Percentiles rank a stretch among this genome's conserved stretches.
These are phyloP conservation scores for Pythium vanterpoolii DNA, from an alignment of 352 stramenopile genomes.

Conservation along the genomic window DNA sequence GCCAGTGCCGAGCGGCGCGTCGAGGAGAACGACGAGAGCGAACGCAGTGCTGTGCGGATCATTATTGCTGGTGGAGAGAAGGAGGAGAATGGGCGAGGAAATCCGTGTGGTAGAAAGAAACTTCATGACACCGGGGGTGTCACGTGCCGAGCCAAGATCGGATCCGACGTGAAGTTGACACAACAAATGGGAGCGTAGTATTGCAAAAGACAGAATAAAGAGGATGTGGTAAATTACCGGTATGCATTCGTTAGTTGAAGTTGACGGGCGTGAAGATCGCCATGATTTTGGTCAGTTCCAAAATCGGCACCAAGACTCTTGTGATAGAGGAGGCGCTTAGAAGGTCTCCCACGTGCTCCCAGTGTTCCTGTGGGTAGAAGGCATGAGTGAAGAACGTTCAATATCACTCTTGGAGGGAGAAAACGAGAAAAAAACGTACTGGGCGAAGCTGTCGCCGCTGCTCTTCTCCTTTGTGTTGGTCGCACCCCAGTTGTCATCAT, in stretches of 20 bases:
- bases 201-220: constrained; percentile 11
- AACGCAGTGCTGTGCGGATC: constrained; percentile 12
- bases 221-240: constrained; percentile 3
- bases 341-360: constrained; percentile 59
- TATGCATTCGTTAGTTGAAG: constrained; percentile 15
- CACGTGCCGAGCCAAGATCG: constrained; percentile 13
- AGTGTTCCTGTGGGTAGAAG: constrained; percentile 6
- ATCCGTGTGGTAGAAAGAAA: background rate
- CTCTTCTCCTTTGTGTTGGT: constrained; percentile 24
- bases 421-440: background rate
- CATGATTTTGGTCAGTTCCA: too few species aligned
- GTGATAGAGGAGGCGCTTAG: constrained; percentile 22
- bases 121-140: constrained; percentile 1
- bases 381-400: background rate
- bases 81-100: background rate
- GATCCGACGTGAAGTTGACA: constrained; percentile 20
- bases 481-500: constrained; percentile 29
- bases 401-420: background rate
- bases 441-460: constrained; percentile 29
- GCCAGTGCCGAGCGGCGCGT: constrained; percentile 11
- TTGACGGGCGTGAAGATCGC: background rate
- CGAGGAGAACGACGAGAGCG: constrained; percentile 3
- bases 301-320: background rate
- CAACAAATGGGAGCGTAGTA: background rate
- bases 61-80: background rate